Evolutionary conservation across 2,329 filamentous ascomycete species (phyloP).

Genomic region (Phaeosphaeriaceae sp.): DNA sequence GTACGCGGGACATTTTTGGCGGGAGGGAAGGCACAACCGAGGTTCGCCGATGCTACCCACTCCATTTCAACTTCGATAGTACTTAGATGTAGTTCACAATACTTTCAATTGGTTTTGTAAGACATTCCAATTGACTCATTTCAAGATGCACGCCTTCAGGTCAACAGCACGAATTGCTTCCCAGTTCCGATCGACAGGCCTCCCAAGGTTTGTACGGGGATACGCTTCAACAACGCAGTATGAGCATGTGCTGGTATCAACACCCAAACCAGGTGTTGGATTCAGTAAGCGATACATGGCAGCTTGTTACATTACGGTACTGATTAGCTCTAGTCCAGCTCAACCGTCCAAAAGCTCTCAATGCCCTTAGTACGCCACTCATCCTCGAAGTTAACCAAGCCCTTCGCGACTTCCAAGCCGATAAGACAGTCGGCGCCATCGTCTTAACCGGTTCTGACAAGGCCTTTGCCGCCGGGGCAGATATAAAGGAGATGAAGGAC

Average conservation of each 20-base stretch:
- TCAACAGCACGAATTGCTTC: slow-evolving; percentile 67
- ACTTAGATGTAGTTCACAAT: slow-evolving; percentile 3
- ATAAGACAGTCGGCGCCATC: slow-evolving; percentile 42
- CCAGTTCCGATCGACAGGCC: slow-evolving; percentile 62
- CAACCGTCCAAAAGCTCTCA: slow-evolving; percentile 92
- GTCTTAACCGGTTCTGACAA: slow-evolving; percentile 86
- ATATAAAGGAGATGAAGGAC: slow-evolving; percentile 99
- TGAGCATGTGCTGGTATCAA: slow-evolving; percentile 81
- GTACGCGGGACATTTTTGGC: slow-evolving; percentile 9
- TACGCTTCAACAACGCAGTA: slow-evolving; percentile 63
- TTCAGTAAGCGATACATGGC: slow-evolving; percentile 65
- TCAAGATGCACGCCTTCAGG: slow-evolving; percentile 58
- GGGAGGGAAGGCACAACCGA: slow-evolving; percentile 25
- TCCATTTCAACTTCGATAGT: not conserved
- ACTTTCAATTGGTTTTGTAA: slow-evolving; percentile 2
- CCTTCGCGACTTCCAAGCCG: slow-evolving; percentile 44
- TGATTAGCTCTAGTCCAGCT: slow-evolving; percentile 72
- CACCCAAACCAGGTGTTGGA: slow-evolving; percentile 86
- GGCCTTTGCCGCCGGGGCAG: slow-evolving; percentile 81
- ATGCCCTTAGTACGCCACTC: slow-evolving; percentile 88
- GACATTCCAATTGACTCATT: slow-evolving; percentile 11
- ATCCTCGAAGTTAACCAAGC: slow-evolving; percentile 75
- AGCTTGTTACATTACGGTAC: not conserved
- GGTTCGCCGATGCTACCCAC: slow-evolving; percentile 36
- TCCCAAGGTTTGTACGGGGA: slow-evolving; percentile 62